Evolutionary conservation across 257 asterid genomes (phyloP), one percentile per base, ranked within the genome.

Genomic region (Lycium ferocissimum): DNA sequence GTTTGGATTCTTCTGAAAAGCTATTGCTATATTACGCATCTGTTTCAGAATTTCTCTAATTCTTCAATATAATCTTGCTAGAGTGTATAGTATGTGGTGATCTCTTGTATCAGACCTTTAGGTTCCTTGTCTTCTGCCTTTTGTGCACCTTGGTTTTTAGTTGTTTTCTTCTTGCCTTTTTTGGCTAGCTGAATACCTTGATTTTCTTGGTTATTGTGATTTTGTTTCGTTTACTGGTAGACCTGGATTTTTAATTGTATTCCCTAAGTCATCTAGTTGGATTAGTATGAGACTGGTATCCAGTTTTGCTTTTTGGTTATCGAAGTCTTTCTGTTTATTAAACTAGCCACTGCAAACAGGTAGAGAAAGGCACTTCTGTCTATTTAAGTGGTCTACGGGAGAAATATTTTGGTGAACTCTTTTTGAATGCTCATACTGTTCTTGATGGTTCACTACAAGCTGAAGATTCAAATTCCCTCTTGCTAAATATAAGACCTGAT

Each of bases 371-470:
- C 82, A 80, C 89, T 75, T 85, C 91, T 82, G 94, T 95, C 63
- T 96, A 95, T 91, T 86, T 96, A 85, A 96, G 99, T 90, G 99
- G 99, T 65, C 85, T 94, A 51, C 93, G 99, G 33, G 99, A 96
- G 93, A 95, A 96, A 88, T 90, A 95, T 87, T 96, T 93, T 86
- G 99, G 99, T 53, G 98, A 95, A 93, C 83, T 96, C 80, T 95
- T 96, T 86, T 89, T 91, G 87, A 95, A 95, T 90, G 99, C 97
- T 72, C 90, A 97, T 71, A 85, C 89, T 86, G 88, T 91, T 85
- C 84, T 96, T 84, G 89, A 92, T 86, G 93, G 93, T 86, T 89
- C 95, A 76, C 83, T 87, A 18, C 84, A 86, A 10, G 85, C 91
- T 53, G 89, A 79, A 82, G 86, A 85, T 59, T 84, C 89, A 47